phyloP scores from a whole-genome alignment of 2,329 filamentous ascomycete species.

The Septoria petroselini region DNA sequence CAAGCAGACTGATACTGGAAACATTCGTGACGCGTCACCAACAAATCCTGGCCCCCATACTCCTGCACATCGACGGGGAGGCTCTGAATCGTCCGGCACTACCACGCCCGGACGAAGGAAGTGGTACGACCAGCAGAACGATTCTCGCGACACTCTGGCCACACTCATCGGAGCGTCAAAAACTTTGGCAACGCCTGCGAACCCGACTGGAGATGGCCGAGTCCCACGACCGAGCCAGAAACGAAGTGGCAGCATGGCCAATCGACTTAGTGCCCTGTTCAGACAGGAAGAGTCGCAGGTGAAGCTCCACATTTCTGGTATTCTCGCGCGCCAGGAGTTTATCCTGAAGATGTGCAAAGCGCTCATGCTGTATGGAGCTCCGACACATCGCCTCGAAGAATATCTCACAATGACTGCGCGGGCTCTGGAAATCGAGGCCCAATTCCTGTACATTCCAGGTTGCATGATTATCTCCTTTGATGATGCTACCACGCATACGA shows the following conservation, averaged over 20 bases:
- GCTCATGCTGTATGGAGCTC: slow-evolving; percentile 85
- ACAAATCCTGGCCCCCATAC: slow-evolving; percentile 26
- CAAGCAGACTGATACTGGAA: slow-evolving; percentile 38
- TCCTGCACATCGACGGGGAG: slow-evolving; percentile 33
- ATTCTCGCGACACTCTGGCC: slow-evolving; percentile 17
- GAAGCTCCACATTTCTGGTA: slow-evolving; percentile 61
- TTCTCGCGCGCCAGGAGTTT: slow-evolving; percentile 77
- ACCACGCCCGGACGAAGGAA: slow-evolving; percentile 22
- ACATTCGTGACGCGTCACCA: slow-evolving; percentile 9
- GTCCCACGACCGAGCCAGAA: slow-evolving; percentile 35
- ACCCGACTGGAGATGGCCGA: slow-evolving; percentile 39
- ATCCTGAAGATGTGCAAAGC: slow-evolving; percentile 79
- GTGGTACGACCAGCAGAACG: slow-evolving; percentile 24
- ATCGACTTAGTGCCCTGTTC: slow-evolving; percentile 36
- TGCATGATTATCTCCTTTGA: slow-evolving; percentile 94
- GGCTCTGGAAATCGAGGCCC: slow-evolving; percentile 80
- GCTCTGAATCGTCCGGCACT: slow-evolving; percentile 35
- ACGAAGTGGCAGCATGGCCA: slow-evolving; percentile 33
- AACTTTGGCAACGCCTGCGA: slow-evolving; percentile 42
- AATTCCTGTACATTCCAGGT: slow-evolving; percentile 87
- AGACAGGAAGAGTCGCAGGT: slow-evolving; percentile 56
- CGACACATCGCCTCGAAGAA: slow-evolving; percentile 85
- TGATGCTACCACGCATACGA: slow-evolving; percentile 67
- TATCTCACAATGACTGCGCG: slow-evolving; percentile 86
- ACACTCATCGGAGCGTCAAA: slow-evolving; percentile 45